phyloP scores from a whole-genome alignment of 306 rosid species.

The Leucaena leucocephala region DNA sequence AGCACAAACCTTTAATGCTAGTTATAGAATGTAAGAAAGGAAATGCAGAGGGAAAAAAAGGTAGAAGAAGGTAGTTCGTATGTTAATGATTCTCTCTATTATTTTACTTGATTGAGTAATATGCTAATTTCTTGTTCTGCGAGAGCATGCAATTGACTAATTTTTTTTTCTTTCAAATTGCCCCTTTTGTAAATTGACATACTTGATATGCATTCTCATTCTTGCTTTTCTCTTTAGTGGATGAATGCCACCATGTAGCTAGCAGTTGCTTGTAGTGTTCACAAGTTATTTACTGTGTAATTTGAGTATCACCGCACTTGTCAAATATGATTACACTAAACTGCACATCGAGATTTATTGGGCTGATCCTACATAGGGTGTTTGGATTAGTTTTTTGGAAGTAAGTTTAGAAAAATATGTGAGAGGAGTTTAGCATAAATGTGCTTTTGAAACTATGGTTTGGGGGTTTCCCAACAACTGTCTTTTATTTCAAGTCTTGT shows the following conservation, averaged over 20 bases:
- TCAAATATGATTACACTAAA: not conserved
- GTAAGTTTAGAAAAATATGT: too few relatives aligned
- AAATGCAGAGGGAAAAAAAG: not conserved
- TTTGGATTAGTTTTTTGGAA: too few relatives aligned
- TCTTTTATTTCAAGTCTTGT: constrained; percentile 1
- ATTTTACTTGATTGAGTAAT: not conserved
- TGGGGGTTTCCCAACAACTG: not conserved
- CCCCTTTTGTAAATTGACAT: constrained; percentile 3
- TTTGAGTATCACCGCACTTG: not conserved
- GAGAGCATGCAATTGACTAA: not conserved
- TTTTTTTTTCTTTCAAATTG: constrained; percentile 1
- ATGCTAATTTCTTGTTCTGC: constrained; percentile 6
- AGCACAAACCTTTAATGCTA: not conserved
- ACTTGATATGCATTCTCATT: not conserved
- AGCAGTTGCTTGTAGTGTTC: not conserved
- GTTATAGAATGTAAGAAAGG: constrained; percentile 5
- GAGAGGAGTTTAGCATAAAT: too few relatives aligned
- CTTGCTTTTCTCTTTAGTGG: not conserved
- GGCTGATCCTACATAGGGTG: not conserved
- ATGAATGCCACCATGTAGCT: not conserved
- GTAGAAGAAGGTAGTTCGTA: not conserved
- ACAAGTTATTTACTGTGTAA: not conserved
- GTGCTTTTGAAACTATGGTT: too few relatives aligned
- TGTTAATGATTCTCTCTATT: not conserved
- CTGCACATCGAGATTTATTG: constrained; percentile 16